Evolutionary conservation across 176 grass and related monocot genomes (phyloP), one percentile per base, ranked within the genome.

Genomic region (Triticum turgidum): DNA sequence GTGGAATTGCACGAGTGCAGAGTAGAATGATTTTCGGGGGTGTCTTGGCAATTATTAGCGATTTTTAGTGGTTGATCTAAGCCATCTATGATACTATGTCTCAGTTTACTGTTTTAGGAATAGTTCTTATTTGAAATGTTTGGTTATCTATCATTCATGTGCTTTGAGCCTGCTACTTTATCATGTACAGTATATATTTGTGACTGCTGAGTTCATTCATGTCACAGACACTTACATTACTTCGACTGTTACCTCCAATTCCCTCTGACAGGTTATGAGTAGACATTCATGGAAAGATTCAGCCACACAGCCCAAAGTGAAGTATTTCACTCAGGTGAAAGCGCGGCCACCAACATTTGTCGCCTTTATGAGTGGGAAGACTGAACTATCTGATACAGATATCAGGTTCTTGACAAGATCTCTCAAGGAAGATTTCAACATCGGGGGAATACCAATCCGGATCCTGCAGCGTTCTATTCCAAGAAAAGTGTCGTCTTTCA

Each of bases 301-400:
- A 80, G 96, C 92, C 45, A 94, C 94, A 7, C 92, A 98, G 77
- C 89, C 96, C 62, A 96, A 98, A 84, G 86, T 98, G 13, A 98
- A 98, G 82, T 98, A 98, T 78, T 98, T 98, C 84, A 96, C 96
- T 65, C 96, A 96, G 80, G 93, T 96, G 72, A 98, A 96, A 86
- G 93, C 93, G 9, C 92, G 92, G 2, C 93, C 96, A 33, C 96
- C 93, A 41, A 98, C 96, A 41, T 98, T 95, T 89, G 91, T 98
- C 84, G 91, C 96, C 51, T 98, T 98, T 64, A 80, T 95, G 81
- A 95, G 76, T 88, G 96, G 93, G 64, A 98, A 98, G 76, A 77
- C 77, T 69, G 90, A 92, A 39, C 92, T 98, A 80, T 89, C 96
- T 7, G 96, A 94, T 84, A 91, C 96, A 34, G 91, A 98, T 83